Evolutionary conservation across 2,329 filamentous ascomycete species (phyloP).

Genomic region (Ophiostoma piceae): DNA sequence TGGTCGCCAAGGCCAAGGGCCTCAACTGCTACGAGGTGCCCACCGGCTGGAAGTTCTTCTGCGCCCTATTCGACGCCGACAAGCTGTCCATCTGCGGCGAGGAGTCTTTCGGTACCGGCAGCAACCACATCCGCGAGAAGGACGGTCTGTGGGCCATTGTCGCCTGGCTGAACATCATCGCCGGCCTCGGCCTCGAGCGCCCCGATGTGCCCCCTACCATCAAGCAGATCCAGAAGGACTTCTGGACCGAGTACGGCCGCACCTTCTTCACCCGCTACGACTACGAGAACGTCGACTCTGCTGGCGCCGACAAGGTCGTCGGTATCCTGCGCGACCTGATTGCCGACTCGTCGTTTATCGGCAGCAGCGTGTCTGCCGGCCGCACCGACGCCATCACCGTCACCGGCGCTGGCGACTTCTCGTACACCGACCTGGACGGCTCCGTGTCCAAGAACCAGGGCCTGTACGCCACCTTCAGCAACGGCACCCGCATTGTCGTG

Average conservation of each 20-base stretch:
- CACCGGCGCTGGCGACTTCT: slow-evolving; percentile 87
- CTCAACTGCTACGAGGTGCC: slow-evolving; percentile 93
- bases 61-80: slow-evolving; percentile 85
- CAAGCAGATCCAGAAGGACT: slow-evolving; percentile 91
- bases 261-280: slow-evolving; percentile 99
- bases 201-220: slow-evolving; percentile 81
- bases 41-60: slow-evolving; percentile 99
- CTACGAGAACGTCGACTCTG: slow-evolving; percentile 90
- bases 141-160: slow-evolving; percentile 96
- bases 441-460: slow-evolving; percentile 95
- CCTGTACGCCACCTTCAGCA: slow-evolving; percentile 88
- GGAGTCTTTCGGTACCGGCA: slow-evolving; percentile 96
- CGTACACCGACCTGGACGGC: slow-evolving; percentile 97
- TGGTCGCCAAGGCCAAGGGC: slow-evolving; percentile 91
- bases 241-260: slow-evolving; percentile 93
- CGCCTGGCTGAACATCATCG: slow-evolving; percentile 98
- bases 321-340: slow-evolving; percentile 75
- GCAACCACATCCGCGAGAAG: slow-evolving; percentile 98
- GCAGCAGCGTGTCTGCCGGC: slow-evolving; percentile 69
- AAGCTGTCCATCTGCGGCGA: slow-evolving; percentile 98
- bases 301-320: slow-evolving; percentile 86
- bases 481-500: slow-evolving; percentile 91
- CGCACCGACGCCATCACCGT: slow-evolving; percentile 58
- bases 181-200: slow-evolving; percentile 79
- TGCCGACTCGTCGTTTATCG: slow-evolving; percentile 67